A percentile compares a stretch with the other conserved stretches of the same genome.
These are phyloP conservation scores for Arthrobotrys sinensis DNA, from an alignment of 2,329 filamentous ascomycete genomes.

Conservation along the genomic window DNA sequence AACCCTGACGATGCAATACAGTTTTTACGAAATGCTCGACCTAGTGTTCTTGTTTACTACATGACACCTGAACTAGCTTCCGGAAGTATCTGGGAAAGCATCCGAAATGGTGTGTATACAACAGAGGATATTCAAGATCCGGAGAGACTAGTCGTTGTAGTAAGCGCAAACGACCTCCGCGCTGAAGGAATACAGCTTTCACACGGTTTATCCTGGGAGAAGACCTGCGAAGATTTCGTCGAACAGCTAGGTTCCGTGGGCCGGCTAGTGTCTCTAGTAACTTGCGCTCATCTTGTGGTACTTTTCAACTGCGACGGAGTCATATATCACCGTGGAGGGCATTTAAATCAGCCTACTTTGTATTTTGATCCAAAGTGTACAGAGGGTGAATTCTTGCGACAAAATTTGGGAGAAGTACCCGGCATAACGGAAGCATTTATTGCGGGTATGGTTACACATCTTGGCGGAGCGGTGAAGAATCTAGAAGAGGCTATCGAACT, in stretches of 20 bases:
- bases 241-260: constrained; percentile 49
- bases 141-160: constrained; percentile 32
- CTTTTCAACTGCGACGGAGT: constrained; percentile 47
- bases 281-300: constrained; percentile 46
- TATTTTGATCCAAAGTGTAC: constrained; percentile 41
- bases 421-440: constrained; percentile 48
- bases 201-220: constrained; percentile 50
- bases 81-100: constrained; percentile 42
- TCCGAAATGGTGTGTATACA: constrained; percentile 37
- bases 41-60: constrained; percentile 33
- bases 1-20: constrained; percentile 34
- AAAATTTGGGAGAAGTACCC: constrained; percentile 39
- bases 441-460: constrained; percentile 28
- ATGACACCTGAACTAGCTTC: constrained; percentile 34
- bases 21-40: constrained; percentile 18
- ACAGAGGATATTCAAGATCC: constrained; percentile 31
- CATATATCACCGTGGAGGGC: constrained; percentile 46
- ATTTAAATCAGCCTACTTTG: constrained; percentile 42
- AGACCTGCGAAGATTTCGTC: constrained; percentile 54
- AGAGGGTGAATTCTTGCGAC: constrained; percentile 44
- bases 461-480: constrained; percentile 25
- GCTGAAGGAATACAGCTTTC: constrained; percentile 51
- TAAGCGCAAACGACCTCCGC: constrained; percentile 51
- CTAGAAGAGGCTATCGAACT: constrained; percentile 45
- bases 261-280: constrained; percentile 33